Base-by-base conservation (phyloP, 2,329 filamentous ascomycete species). In the Cyclaneusma minus region DNA sequence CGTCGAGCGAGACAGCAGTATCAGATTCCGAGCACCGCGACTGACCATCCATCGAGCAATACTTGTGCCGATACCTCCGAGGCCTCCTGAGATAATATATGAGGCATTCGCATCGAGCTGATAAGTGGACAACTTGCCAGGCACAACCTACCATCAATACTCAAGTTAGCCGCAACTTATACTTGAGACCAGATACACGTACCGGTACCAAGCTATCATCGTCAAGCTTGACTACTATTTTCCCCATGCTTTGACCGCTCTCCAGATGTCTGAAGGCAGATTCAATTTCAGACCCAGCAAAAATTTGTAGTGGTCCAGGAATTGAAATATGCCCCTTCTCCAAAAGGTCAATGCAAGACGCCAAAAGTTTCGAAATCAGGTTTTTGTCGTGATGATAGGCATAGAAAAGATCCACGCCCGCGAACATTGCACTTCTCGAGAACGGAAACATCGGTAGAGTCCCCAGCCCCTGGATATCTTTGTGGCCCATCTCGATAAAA, bases 401-500 rank as follows among this genome's bases (percentile, higher is more conserved):
- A 20, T 20, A 11, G n/a, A 8, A 11, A 7, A 20, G 18, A 11
- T 20, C 18, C 8, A 20, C 18, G n/a, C 8, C 18, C 18, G 18
- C 18, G 18, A 20, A 20, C 18, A 20, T 20, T 7, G n/a, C 18
- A 11, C 11, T 20, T 11, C 11, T 20, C 18, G 18, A 7, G n/a
- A 20, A 20, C 8, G 8, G 7, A 20, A 11, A 20, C 18, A 20
- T 20, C 11, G 18, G 18, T 11, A 20, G 18, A n/a, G n/a, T n/a
- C n/a, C n/a, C n/a, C n/a, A n/a, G n/a, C n/a, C n/a, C n/a, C n/a
- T n/a, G n/a, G n/a, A n/a, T n/a, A n/a, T n/a, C n/a, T n/a, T 47
- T 49, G 16, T 47, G 47, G 2, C 49, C 47, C 5, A 54, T 37
- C 24, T 55, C 51, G 0, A 55, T 23, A 19, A 55, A 51, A 0